phyloP scores from a whole-genome alignment of 2,329 filamentous ascomycete genomes.

The Huntiella moniliformis region DNA sequence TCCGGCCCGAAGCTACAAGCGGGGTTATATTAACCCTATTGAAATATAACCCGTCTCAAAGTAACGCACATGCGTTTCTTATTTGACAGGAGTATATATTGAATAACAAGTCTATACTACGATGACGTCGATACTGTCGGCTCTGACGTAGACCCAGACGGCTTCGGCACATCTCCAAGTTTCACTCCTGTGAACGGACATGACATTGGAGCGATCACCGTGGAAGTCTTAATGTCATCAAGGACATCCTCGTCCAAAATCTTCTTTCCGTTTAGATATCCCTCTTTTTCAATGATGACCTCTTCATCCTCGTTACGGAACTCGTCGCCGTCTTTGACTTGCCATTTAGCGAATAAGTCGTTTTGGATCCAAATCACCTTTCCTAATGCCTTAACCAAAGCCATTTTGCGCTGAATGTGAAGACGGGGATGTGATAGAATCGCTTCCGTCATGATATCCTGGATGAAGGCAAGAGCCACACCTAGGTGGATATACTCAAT shows the following conservation, averaged over 20 bases:
- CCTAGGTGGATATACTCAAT: conserved; percentile 69
- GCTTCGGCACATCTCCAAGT: conserved; percentile 18
- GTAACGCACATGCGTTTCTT: too few species aligned
- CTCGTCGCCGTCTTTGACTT: conserved; percentile 51
- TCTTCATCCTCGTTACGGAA: conserved; percentile 27
- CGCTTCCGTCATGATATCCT: conserved; percentile 60
- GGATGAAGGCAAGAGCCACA: conserved; percentile 52
- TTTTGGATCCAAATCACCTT: conserved; percentile 85
- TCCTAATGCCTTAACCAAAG: conserved; percentile 54
- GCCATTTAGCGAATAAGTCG: conserved; percentile 67
- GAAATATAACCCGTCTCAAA: too few species aligned
- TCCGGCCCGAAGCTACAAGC: too few species aligned
- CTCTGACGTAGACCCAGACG: conserved; percentile 14
- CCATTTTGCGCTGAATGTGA: conserved; percentile 48
- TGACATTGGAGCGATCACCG: conserved; percentile 27
- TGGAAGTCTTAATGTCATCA: conserved; percentile 23
- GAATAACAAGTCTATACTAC: too few species aligned
- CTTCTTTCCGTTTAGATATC: conserved; percentile 44
- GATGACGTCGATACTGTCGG: conserved; percentile 12
- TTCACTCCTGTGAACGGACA: conserved; percentile 26
- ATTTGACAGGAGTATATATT: too few species aligned
- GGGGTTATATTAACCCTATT: too few species aligned
- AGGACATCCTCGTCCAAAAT: conserved; percentile 27
- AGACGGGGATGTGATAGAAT: conserved; percentile 54
- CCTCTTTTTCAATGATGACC: conserved; percentile 39